Base-by-base conservation (phyloP, 371 early-diverging fungal genomes). In the Mortierella sp. region DNA sequence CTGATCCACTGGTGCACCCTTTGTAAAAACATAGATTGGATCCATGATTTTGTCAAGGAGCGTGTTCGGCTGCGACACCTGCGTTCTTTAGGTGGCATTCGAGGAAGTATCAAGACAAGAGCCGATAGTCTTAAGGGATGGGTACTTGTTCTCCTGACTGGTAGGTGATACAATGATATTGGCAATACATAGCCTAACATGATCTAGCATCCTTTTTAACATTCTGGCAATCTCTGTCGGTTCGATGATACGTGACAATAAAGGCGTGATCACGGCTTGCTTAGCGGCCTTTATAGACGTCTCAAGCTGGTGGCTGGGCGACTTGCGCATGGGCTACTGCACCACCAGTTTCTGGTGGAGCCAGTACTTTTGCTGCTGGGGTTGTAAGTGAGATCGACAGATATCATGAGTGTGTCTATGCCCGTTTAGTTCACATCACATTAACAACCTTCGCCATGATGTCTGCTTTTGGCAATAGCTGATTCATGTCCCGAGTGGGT, bases 351-450 rank as follows among this genome's bases (percentile, higher is more conserved):
- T 93, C 84, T 89, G 92, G 66, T 82, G 93, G 61, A 95, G 92
- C 81, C 88, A 90, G 49, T 85, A 92, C 64, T 97, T 96, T 79
- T 98, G 98, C 80, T 98, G 98, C 79, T 94, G 93, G 95, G 88
- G 75, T 23, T 71, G 67, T 70, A 60, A 69, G 69, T 44, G 21
- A 31, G 6, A n/a, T 15, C 5, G 6, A 15, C 27, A 39, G n/a
- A n/a, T n/a, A n/a, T n/a, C 19, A 23, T 32, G 53, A 54, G 58
- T 21, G 79, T 27, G 51, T 75, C 12, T 37, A 23, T 50, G 50
- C n/a, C n/a, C n/a, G n/a, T n/a, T n/a, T n/a, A n/a, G n/a, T n/a
- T n/a, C n/a, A n/a, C n/a, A n/a, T n/a, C n/a, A n/a, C n/a, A n/a
- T n/a, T n/a, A n/a, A n/a, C n/a, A n/a, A n/a, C n/a, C n/a, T n/a